These are phyloP conservation scores for Parachaetomium inaequale DNA, from an alignment of 495 filamentous ascomycete species.

Conservation along the genomic window DNA sequence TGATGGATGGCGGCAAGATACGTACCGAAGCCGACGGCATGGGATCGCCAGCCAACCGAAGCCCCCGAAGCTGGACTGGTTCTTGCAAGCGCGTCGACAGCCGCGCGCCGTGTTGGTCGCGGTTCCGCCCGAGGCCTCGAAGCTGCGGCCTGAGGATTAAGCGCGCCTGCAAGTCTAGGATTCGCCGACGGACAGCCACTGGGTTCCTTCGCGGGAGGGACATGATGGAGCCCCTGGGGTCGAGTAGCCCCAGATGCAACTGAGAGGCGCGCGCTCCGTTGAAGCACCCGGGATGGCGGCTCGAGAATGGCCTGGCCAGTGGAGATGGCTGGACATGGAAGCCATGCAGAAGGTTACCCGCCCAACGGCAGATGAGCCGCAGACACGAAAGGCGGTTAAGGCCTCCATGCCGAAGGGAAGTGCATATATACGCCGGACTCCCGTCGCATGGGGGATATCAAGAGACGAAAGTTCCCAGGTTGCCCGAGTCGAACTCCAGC, in stretches of 20 bases:
- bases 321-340: constrained; percentile 2
- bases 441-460: background rate
- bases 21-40: constrained; percentile 9
- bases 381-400: background rate
- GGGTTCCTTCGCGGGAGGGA: background rate
- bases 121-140: constrained; percentile 8
- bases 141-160: constrained; percentile 17
- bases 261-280: constrained; percentile 20
- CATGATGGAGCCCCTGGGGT: background rate
- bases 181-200: constrained; percentile 16
- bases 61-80: background rate
- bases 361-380: background rate
- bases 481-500: background rate
- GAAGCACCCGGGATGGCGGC: constrained; percentile 5
- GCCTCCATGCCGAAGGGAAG: background rate
- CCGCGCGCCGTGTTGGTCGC: constrained; percentile 28
- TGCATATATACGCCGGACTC: constrained; percentile 8
- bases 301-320: constrained; percentile 2
- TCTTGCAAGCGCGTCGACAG: constrained; percentile 31
- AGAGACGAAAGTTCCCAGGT: background rate
- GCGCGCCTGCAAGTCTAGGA: constrained; percentile 13
- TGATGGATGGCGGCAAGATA: constrained; percentile 1
- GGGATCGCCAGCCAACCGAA: constrained; percentile 25
- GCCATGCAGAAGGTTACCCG: constrained; percentile 16
- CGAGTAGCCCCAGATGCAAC: background rate